Percentiles rank a stretch among this genome's conserved stretches.
Evolutionary conservation across 2,329 filamentous ascomycete genomes (phyloP).

Genomic region (Diaporthe eres): DNA sequence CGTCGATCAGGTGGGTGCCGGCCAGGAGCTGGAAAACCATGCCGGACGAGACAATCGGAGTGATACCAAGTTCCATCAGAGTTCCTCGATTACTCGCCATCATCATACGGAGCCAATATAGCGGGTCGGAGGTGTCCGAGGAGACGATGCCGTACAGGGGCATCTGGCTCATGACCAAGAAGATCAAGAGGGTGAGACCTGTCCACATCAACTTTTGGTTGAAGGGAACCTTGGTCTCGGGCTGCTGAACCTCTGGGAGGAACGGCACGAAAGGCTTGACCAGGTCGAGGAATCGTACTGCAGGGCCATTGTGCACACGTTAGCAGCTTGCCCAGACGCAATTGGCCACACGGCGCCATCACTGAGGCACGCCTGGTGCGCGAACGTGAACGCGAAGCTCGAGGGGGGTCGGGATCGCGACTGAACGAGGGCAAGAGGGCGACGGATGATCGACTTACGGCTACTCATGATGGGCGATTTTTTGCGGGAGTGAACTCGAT

Average conservation of each 20-base stretch:
- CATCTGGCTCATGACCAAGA: conserved; percentile 99
- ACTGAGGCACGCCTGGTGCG: conserved; percentile 39
- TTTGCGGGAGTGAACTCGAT: conserved; percentile 42
- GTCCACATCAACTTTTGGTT: conserved; percentile 99
- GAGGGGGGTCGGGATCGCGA: conserved; percentile 25
- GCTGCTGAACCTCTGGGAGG: conserved; percentile 98
- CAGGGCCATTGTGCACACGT: conserved; percentile 43
- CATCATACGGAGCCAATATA: conserved; percentile 99
- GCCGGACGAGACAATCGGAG: conserved; percentile 98
- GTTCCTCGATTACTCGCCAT: conserved; percentile 98
- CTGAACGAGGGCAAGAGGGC: conserved; percentile 29
- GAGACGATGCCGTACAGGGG: conserved; percentile 99
- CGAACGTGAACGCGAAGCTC: conserved; percentile 35
- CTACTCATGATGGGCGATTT: conserved; percentile 66
- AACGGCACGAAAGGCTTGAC: conserved; percentile 99
- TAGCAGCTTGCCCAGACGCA: conserved; percentile 38
- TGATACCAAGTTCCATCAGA: conserved; percentile 96
- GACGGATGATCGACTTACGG: conserved; percentile 58
- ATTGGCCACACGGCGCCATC: conserved; percentile 26
- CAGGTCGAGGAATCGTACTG: conserved; percentile 99
- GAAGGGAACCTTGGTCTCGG: conserved; percentile 98
- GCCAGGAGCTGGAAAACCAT: conserved; percentile 99
- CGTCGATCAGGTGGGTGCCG: conserved; percentile 99
- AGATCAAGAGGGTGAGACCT: conserved; percentile 94
- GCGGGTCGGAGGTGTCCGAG: conserved; percentile 96